Percentiles rank a stretch among this genome's conserved stretches.
Conservation (phyloP, 2,329 filamentous ascomycete genomes). For the Colletotrichum falcatum region DNA sequence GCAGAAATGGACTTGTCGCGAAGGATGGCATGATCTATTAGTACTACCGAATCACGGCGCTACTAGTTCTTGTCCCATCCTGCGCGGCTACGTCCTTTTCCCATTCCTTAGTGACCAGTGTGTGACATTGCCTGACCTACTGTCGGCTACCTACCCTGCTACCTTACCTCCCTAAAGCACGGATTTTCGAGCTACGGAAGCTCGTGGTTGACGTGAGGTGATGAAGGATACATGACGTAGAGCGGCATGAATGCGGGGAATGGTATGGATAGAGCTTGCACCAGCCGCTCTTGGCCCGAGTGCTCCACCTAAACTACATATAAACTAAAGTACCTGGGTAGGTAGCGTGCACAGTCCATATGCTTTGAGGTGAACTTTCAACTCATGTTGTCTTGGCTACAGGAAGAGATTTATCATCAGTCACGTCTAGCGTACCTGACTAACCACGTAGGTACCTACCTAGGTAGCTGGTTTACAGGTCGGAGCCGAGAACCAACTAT, state of each 20-base stretch:
- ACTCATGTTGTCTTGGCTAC: neutral
- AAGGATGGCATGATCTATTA: conserved; percentile 39
- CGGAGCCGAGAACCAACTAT: conserved; percentile 30
- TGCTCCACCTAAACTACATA: conserved; percentile 26
- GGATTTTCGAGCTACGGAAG: conserved; percentile 24
- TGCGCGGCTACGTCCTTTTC: conserved; percentile 27
- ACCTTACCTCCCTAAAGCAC: too few species aligned
- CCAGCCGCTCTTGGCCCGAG: conserved; percentile 26
- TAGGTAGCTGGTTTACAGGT: neutral
- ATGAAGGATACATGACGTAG: conserved; percentile 48
- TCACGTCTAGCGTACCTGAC: too few species aligned
- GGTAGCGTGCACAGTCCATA: conserved; percentile 24
- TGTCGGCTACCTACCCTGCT: too few species aligned
- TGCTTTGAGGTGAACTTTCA: conserved; percentile 13
- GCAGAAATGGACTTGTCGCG: neutral
- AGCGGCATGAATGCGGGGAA: conserved; percentile 43
- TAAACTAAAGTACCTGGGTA: too few species aligned
- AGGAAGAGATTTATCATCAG: neutral
- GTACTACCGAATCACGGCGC: conserved; percentile 31
- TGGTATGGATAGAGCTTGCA: conserved; percentile 39
- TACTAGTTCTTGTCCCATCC: conserved; percentile 31
- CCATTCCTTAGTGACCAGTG: conserved; percentile 29
- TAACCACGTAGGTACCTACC: too few species aligned
- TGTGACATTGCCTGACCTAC: conserved; percentile 12
- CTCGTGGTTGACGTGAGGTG: conserved; percentile 22